Base-by-base conservation (phyloP, 192 early-diverging fungal genomes). In the Gonapodya prolifera region DNA sequence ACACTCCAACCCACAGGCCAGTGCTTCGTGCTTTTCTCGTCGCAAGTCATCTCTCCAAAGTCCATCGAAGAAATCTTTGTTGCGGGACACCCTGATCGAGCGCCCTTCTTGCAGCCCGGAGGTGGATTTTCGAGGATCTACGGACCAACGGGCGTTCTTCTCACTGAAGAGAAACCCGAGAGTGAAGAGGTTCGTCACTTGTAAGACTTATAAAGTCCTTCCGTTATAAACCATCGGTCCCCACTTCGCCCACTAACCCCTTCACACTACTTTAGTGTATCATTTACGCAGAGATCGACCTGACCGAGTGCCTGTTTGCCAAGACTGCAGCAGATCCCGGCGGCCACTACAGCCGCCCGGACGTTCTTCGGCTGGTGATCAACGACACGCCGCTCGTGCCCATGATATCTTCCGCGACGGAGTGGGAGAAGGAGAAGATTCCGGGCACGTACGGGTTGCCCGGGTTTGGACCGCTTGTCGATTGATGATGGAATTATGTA, bases 261-360 rank as follows among this genome's bases (percentile, higher is more conserved):
- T n/a, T n/a, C n/a, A n/a, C n/a, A n/a, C n/a, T n/a, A n/a, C n/a
- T 23, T 61, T 23, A 61, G 45, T 61, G 71, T 29, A 73, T 73
- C 31, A 2, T 73, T 18, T 73, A 73, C 71, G 71, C 71, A 2
- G 71, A 73, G 31, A 18, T 73, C 28, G 71, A 73, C 71, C 71
- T 32, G 18, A 32, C 71, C 28, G 32, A 30, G 16, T 30, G 18
- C 71, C 28, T 32, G 8, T 30, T 73, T 29, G 71, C 71, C 71
- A 73, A 73, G 71, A 32, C 71, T 29, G 71, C 71, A 2, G 71
- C 71, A 8, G 71, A 73, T 18, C 71, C 71, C 31, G 71, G 18
- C 16, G 71, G 71, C 18, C 71, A 73, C 71, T 73, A 73, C 71
- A 13, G 8, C 18, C 71, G 71, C 71, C 71, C 71, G 16, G 71